Percentiles rank a stretch among this genome's conserved stretches.
phyloP scores from a whole-genome alignment of 2,329 filamentous ascomycete genomes.

The Chrysoporthe deuterocubensis region DNA sequence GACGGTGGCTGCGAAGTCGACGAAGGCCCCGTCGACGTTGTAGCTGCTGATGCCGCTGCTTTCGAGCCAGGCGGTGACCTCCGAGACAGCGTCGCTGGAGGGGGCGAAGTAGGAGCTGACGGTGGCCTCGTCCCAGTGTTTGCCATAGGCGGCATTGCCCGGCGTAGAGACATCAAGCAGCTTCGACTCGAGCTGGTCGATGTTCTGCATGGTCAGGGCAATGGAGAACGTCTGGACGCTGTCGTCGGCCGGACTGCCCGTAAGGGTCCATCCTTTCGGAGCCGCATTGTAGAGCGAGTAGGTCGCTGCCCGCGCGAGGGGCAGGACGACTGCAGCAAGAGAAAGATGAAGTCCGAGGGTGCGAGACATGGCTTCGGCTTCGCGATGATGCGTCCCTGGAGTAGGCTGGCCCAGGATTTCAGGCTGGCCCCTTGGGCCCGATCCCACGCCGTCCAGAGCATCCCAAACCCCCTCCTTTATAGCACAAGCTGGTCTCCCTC shows the following conservation, averaged over 20 bases:
- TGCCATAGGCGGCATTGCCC: conserved; percentile 32
- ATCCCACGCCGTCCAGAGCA: background rate
- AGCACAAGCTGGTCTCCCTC: background rate
- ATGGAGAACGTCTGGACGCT: conserved; percentile 13
- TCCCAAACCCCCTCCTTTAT: background rate
- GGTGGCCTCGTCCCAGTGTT: conserved; percentile 31
- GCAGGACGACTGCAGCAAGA: background rate
- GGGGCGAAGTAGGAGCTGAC: conserved; percentile 31
- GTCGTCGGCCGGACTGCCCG: background rate
- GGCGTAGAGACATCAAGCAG: conserved; percentile 33
- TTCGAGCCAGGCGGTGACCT: conserved; percentile 32
- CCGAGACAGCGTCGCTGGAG: conserved; percentile 23
- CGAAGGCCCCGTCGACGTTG: conserved; percentile 41
- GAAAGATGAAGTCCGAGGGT: background rate
- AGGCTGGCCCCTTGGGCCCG: background rate
- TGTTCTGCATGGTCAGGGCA: conserved; percentile 19
- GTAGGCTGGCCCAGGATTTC: background rate
- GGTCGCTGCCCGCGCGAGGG: conserved; percentile 9
- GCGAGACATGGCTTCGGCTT: conserved; percentile 7
- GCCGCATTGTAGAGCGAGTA: conserved; percentile 14
- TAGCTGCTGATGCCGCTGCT: conserved; percentile 29
- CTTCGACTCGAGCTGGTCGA: conserved; percentile 29
- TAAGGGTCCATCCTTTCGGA: conserved; percentile 11
- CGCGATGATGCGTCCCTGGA: background rate
- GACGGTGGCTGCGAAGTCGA: conserved; percentile 44